These are phyloP conservation scores for Chenopodium formosanum DNA, from an alignment of 148 eudicot genomes.

Conservation along the genomic window DNA sequence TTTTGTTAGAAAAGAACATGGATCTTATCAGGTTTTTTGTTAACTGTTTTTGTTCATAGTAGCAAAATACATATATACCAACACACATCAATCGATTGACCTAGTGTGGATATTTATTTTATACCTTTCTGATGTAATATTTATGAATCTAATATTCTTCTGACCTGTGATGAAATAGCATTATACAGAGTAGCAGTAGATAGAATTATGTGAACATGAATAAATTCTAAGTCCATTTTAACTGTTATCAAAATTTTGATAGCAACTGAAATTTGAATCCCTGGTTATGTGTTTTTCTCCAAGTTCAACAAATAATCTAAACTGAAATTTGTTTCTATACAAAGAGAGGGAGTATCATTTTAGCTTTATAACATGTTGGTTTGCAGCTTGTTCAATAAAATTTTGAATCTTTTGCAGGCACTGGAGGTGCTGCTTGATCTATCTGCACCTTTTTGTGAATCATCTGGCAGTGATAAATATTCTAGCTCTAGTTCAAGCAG, in stretches of 20 bases:
- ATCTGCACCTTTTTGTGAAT: constrained; percentile 50
- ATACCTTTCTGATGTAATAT: background rate
- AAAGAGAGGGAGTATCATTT: background rate
- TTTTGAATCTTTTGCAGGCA: constrained; percentile 47
- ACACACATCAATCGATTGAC: background rate
- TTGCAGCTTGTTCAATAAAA: too few relatives aligned
- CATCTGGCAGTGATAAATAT: constrained; percentile 34
- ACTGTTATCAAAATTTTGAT: background rate
- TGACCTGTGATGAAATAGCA: background rate
- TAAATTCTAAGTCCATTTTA: background rate
- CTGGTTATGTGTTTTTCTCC: background rate
- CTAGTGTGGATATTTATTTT: background rate
- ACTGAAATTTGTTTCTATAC: background rate
- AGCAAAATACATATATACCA: too few relatives aligned
- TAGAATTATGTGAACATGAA: background rate
- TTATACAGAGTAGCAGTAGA: too few relatives aligned
- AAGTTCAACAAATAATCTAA: background rate
- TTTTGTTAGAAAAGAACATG: background rate
- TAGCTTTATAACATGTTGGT: background rate
- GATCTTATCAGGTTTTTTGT: background rate
- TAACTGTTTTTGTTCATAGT: background rate
- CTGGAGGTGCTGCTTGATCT: constrained; percentile 73
- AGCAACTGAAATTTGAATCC: background rate
- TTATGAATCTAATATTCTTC: background rate
- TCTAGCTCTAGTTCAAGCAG: constrained; percentile 33